Evolutionary conservation across 106 monocot genomes (phyloP).

Genomic region (Triglochin maritima): DNA sequence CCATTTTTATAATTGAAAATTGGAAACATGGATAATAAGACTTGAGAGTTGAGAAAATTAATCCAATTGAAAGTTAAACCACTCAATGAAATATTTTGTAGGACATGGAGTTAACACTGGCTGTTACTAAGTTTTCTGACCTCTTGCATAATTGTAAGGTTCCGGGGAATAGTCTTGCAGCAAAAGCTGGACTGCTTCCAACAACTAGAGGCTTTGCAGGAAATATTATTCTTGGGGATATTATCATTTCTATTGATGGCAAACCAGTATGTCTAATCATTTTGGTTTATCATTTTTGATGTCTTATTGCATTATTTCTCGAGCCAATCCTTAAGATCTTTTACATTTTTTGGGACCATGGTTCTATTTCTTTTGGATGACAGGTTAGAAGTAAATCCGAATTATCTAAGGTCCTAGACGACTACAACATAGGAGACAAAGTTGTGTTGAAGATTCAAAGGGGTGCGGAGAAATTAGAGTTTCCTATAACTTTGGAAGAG

Average conservation of each 20-base stretch:
- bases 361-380: background rate
- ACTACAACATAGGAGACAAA: slow-evolving; percentile 61
- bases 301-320: background rate
- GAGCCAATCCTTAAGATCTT: background rate
- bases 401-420: slow-evolving; percentile 48
- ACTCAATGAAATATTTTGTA: background rate
- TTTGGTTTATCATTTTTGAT: background rate
- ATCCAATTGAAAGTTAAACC: too few relatives aligned
- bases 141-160: slow-evolving; percentile 25
- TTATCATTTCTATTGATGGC: slow-evolving; percentile 56
- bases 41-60: too few relatives aligned
- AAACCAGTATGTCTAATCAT: slow-evolving; percentile 49
- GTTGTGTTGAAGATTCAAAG: slow-evolving; percentile 48
- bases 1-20: too few relatives aligned
- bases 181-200: slow-evolving; percentile 78
- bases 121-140: background rate
- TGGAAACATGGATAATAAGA: too few relatives aligned
- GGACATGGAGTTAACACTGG: background rate
- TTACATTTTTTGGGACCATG: background rate
- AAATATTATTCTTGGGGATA: slow-evolving; percentile 80
- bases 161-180: slow-evolving; percentile 49
- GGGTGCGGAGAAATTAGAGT: slow-evolving; percentile 30
- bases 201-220: slow-evolving; percentile 81
- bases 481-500: slow-evolving; percentile 60
- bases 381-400: slow-evolving; percentile 74